Conservation (phyloP, 208 protist genomes). For the Acanthamoeba castellanii region DNA sequence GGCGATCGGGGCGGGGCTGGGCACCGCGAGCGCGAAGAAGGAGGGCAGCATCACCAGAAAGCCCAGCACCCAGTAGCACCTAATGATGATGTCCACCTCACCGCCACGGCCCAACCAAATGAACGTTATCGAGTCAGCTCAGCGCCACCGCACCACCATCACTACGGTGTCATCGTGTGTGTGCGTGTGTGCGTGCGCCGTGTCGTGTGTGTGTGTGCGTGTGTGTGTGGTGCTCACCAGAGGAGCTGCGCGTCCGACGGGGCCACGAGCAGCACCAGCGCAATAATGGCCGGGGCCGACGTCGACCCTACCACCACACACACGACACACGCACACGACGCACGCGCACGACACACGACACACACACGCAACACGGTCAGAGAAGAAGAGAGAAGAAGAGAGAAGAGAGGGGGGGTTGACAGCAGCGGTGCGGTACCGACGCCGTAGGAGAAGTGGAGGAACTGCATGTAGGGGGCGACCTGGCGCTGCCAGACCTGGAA, state of each 20-base stretch:
- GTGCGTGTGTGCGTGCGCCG: too few relatives aligned
- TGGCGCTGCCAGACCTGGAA: constrained; percentile 42
- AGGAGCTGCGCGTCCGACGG: not conserved
- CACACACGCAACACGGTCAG: too few relatives aligned
- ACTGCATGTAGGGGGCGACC: constrained; percentile 30
- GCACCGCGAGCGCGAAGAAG: not conserved
- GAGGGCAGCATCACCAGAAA: not conserved
- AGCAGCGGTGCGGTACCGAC: not conserved
- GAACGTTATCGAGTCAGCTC: too few relatives aligned
- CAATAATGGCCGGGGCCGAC: constrained; percentile 15
- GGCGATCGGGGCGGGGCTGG: not conserved
- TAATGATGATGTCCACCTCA: not conserved
- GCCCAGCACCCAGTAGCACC: constrained; percentile 25
- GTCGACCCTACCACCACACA: not conserved
- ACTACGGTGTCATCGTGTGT: too few relatives aligned
- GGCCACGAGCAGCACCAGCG: constrained; percentile 11
- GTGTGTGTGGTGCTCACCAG: too few relatives aligned
- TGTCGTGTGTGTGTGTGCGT: too few relatives aligned
- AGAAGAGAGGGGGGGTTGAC: too few relatives aligned
- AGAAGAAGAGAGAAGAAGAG: too few relatives aligned
- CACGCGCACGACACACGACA: too few relatives aligned
- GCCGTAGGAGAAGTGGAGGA: constrained; percentile 52
- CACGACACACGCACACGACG: not conserved
- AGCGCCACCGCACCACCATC: too few relatives aligned
- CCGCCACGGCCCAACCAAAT: too few relatives aligned